These are phyloP conservation scores for Trichoderma endophyticum DNA, from an alignment of 2,329 filamentous ascomycete species.

Conservation along the genomic window DNA sequence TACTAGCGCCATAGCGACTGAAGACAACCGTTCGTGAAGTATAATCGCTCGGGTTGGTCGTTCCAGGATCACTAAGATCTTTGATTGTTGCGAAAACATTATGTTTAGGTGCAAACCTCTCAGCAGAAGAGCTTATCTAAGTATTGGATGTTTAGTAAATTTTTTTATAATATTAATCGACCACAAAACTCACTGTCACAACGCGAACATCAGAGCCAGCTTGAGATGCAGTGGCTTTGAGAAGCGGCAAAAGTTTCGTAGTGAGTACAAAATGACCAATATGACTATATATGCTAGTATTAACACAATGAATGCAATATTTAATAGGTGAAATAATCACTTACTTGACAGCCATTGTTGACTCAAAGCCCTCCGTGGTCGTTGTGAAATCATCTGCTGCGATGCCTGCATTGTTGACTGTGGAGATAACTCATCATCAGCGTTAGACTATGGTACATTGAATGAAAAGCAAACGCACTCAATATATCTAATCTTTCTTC, in stretches of 20 bases:
- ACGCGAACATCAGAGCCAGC: background rate
- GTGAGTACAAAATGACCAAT: background rate
- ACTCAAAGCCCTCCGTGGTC: background rate
- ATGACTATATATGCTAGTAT: background rate
- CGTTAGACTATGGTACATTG: background rate
- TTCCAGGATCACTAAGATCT: background rate
- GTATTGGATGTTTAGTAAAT: background rate
- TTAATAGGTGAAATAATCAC: background rate
- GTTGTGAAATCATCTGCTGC: background rate
- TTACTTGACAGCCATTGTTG: background rate
- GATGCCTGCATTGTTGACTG: conserved; percentile 1
- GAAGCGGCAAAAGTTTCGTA: background rate
- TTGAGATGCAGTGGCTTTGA: background rate
- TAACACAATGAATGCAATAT: background rate
- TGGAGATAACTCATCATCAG: background rate
- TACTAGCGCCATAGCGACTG: background rate
- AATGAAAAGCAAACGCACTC: background rate
- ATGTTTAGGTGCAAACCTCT: background rate
- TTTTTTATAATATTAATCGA: accelerated
- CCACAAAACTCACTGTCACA: background rate
- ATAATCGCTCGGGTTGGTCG: background rate
- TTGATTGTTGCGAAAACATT: background rate
- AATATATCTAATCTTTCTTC: background rate
- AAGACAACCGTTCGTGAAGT: background rate
- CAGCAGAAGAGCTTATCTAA: background rate